A percentile compares a stretch with the other conserved stretches of the same genome.
These are phyloP conservation scores for Hippophae rhamnoides DNA, from an alignment of 306 rosid genomes.

Conservation along the genomic window DNA sequence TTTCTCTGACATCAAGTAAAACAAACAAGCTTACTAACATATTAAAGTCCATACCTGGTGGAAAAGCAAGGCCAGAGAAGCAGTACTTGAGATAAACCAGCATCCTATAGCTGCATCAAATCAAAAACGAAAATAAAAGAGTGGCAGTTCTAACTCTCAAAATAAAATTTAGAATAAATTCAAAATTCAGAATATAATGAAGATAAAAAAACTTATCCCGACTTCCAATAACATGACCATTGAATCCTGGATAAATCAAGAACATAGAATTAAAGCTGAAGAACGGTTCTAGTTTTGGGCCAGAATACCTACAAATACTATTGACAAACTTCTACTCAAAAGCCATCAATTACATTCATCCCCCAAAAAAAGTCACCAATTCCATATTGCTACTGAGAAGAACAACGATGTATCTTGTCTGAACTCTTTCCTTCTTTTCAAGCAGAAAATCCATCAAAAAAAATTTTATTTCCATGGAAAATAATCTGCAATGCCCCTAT, in stretches of 20 bases:
- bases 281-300: too few relatives aligned
- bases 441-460: not conserved
- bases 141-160: conserved; percentile 16
- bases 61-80: conserved; percentile 91
- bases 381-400: not conserved
- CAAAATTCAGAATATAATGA: not conserved
- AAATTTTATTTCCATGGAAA: too few relatives aligned
- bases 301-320: too few relatives aligned
- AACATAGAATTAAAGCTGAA: too few relatives aligned
- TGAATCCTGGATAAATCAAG: too few relatives aligned
- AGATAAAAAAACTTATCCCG: too few relatives aligned
- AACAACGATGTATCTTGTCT: not conserved
- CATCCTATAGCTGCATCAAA: conserved; percentile 67
- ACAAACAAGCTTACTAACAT: not conserved
- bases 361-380: too few relatives aligned
- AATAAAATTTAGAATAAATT: conserved; percentile 12
- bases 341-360: not conserved
- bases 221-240: too few relatives aligned
- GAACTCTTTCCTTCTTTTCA: not conserved
- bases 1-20: too few relatives aligned
- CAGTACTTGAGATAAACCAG: conserved; percentile 93
- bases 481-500: not conserved
- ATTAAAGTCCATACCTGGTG: conserved; percentile 60
- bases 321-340: not conserved
- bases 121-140: conserved; percentile 14